Base-by-base conservation (phyloP, 2,329 filamentous ascomycete genomes). In the Paecilomyces dactylethromorphus region DNA sequence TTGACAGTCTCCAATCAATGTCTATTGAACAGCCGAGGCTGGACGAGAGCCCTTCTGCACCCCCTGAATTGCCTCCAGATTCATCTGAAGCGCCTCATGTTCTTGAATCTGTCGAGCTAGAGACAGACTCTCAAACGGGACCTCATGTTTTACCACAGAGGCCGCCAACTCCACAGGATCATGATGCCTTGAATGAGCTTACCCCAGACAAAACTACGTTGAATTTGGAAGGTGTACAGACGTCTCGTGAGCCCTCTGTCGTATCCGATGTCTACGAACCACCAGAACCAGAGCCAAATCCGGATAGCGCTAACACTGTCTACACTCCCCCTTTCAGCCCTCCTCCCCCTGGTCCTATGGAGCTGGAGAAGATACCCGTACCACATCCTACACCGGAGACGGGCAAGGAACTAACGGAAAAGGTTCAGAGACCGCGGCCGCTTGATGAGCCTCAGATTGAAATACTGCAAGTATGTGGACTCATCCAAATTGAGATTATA, bases 251-350 rank as follows among this genome's bases (percentile, higher is more conserved):
- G 61, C 65, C 67, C 54, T 72, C 71, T 8, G 63, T 63, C 57
- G 66, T 66, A 31, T 81, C 81, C 1, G 83, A 85, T 60, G 79
- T 74, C 54, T 85, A 86, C 64, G 82, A 87, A 62, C 83, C 83
- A 54, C 81, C 82, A 21, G 76, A 77, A 61, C 70, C 74, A n/a
- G 69, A 70, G 51, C 59, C 62, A 21, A 62, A 66, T 31, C 59
- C 60, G 21, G 69, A 68, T 39, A 64, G 66, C 33, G 61, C 66
- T 54, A 64, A 66, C 54, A 70, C 68, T 18, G 62, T 62, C 45
- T 71, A 72, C 59, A 77, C 76, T 24, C 75, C 77, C 49, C 74
- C 76, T 49, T 78, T 78, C 66, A 78, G 74, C 56, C 75, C 76
- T 53, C 72, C 71, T 49, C 73, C 75, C 57, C 70, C 70, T 50